These are phyloP conservation scores for Nakazawaea wickerhamii DNA, from an alignment of 805 yeast species.

Conservation along the genomic window DNA sequence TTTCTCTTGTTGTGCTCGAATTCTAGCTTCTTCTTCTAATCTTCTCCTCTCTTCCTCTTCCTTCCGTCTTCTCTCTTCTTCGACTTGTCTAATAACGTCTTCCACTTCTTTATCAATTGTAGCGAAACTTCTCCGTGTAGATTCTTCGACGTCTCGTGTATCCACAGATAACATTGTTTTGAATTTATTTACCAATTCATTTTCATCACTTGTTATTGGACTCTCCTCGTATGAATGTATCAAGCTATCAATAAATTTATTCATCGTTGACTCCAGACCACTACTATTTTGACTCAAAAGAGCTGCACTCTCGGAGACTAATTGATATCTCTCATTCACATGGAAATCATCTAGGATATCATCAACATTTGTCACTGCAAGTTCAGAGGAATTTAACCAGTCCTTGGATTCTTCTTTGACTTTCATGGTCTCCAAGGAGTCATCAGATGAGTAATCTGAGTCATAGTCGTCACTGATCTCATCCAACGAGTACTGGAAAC, in stretches of 20 bases:
- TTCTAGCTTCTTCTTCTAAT: conserved; percentile 15
- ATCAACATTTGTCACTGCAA: not conserved
- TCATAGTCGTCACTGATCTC: conserved; percentile 23
- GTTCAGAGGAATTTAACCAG: not conserved
- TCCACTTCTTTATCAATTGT: not conserved
- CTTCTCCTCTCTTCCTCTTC: conserved; percentile 12
- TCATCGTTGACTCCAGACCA: conserved; percentile 9
- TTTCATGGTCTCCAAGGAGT: conserved; percentile 16
- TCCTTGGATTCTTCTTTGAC: conserved; percentile 6
- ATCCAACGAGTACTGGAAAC: conserved; percentile 19
- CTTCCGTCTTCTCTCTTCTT: conserved; percentile 16
- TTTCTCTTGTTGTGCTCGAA: conserved; percentile 20
- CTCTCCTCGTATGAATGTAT: not conserved
- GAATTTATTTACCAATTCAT: not conserved
- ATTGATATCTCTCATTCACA: conserved; percentile 13
- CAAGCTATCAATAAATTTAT: not conserved
- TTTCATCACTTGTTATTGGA: not conserved
- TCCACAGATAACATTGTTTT: not conserved
- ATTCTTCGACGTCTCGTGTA: not conserved
- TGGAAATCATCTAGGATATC: conserved; percentile 14
- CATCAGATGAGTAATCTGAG: conserved; percentile 15
- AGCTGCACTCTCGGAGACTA: conserved; percentile 3
- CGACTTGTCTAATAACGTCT: conserved; percentile 12
- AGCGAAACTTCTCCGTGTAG: not conserved
- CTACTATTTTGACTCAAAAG: conserved; percentile 1